Percentiles rank a stretch among this genome's conserved stretches.
phyloP scores from a whole-genome alignment of 202 grass and related monocot species.

The Bolboschoenoplectus hybrid region DNA sequence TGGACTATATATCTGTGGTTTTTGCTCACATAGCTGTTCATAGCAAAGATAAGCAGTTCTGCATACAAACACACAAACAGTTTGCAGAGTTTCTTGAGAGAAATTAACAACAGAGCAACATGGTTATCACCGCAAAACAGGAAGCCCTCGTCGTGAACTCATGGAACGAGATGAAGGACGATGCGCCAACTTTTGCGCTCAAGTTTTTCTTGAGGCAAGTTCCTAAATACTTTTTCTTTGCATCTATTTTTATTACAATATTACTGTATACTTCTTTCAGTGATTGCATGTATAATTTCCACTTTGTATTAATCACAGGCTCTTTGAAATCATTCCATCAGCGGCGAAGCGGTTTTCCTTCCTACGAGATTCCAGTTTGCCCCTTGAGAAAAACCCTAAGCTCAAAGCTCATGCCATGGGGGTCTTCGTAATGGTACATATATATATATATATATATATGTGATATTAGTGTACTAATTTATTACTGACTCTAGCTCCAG shows the following conservation, averaged over 20 bases:
- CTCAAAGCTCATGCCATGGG: slow-evolving; percentile 7
- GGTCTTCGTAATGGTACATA: background rate
- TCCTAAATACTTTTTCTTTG: background rate
- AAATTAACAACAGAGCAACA: background rate
- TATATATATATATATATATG: background rate
- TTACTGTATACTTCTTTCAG: background rate
- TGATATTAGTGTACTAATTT: background rate
- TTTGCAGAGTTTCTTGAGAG: background rate
- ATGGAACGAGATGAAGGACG: slow-evolving; percentile 11
- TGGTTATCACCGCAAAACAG: background rate
- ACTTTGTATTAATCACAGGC: background rate
- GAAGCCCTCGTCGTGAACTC: background rate
- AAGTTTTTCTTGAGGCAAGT: background rate
- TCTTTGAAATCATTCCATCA: background rate
- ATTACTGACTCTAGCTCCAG: background rate
- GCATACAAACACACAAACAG: background rate
- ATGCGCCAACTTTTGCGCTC: slow-evolving; percentile 10
- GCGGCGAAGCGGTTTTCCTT: background rate
- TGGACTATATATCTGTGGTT: background rate
- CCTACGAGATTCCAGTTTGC: background rate
- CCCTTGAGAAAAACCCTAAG: background rate
- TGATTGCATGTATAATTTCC: background rate
- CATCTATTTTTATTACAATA: background rate
- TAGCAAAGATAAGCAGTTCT: slow-evolving; percentile 2
- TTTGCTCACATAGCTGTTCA: background rate